Conservation (phyloP, 1,284 basidiomycete genomes). For the Cryptococcus jaspeensis region DNA sequence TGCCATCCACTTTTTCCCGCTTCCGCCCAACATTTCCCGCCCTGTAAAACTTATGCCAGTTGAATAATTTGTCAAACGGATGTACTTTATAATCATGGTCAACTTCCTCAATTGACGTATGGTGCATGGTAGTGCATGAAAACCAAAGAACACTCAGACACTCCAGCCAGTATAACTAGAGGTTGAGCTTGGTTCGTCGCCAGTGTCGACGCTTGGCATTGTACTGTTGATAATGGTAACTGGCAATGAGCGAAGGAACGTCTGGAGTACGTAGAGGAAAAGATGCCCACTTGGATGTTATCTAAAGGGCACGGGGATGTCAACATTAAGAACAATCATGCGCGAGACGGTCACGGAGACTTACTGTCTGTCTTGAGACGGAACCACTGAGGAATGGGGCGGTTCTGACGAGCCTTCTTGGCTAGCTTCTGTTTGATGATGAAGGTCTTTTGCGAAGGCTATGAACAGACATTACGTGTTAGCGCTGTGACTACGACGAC, state of each 20-base stretch:
- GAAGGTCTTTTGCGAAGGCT: slow-evolving; percentile 99
- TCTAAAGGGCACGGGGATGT: slow-evolving; percentile 39
- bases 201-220: slow-evolving; percentile 93
- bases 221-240: slow-evolving; percentile 57
- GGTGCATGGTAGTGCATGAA: too few relatives aligned
- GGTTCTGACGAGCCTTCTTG: slow-evolving; percentile 93
- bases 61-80: too few relatives aligned
- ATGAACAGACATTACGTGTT: not conserved
- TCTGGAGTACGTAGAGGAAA: too few relatives aligned
- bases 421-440: slow-evolving; percentile 79
- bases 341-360: slow-evolving; percentile 11
- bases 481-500: too few relatives aligned
- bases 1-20: too few relatives aligned
- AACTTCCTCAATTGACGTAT: too few relatives aligned
- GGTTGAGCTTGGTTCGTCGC: slow-evolving; percentile 92
- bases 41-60: too few relatives aligned
- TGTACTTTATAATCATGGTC: too few relatives aligned
- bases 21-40: too few relatives aligned
- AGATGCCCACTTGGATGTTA: slow-evolving; percentile 91
- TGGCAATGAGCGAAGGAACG: not conserved
- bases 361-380: slow-evolving; percentile 86
- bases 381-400: slow-evolving; percentile 98
- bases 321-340: not conserved
- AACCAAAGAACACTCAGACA: too few relatives aligned
- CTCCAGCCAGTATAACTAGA: slow-evolving; percentile 57